Evolutionary conservation across 2,329 filamentous ascomycete species (phyloP).

Genomic region (Capronia epimyces): DNA sequence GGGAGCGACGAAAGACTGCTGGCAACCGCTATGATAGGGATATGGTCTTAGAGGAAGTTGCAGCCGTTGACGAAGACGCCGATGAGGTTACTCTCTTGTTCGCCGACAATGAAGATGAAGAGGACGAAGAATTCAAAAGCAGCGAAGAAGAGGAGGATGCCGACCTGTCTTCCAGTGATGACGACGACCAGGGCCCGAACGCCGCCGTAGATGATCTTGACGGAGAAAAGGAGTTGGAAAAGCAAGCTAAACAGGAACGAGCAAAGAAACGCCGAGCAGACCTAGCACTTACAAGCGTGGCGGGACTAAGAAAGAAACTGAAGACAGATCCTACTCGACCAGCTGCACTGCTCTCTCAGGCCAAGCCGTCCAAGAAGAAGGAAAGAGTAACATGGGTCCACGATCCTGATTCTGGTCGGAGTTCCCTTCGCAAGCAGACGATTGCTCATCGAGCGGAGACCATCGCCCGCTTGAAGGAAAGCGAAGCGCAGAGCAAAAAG

Average conservation of each 20-base stretch:
- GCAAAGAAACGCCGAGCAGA: conserved; percentile 77
- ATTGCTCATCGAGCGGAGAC: conserved; percentile 59
- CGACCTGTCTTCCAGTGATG: conserved; percentile 79
- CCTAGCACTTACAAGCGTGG: conserved; percentile 61
- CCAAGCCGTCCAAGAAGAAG: conserved; percentile 60
- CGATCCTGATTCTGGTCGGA: conserved; percentile 55
- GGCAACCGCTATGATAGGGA: conserved; percentile 78
- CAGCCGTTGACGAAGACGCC: conserved; percentile 36
- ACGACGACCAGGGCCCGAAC: conserved; percentile 64
- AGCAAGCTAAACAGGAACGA: conserved; percentile 64
- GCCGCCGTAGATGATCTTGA: conserved; percentile 63
- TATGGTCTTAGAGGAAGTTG: conserved; percentile 66
- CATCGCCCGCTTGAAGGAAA: conserved; percentile 45
- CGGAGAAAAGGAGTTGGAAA: conserved; percentile 81
- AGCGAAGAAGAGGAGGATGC: conserved; percentile 68
- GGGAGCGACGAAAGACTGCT: conserved; percentile 71
- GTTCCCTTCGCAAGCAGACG: conserved; percentile 59
- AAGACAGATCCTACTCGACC: conserved; percentile 53
- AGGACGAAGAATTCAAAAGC: conserved; percentile 42
- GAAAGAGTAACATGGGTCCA: conserved; percentile 67
- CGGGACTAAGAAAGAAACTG: conserved; percentile 61
- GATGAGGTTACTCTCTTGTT: conserved; percentile 66
- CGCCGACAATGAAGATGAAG: conserved; percentile 64
- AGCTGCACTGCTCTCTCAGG: conserved; percentile 32
- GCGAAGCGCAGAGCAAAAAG: conserved; percentile 44